Percentiles rank a stretch among this genome's conserved stretches.
phyloP scores from a whole-genome alignment of 176 grass and related monocot species.

The Raddia distichophylla region DNA sequence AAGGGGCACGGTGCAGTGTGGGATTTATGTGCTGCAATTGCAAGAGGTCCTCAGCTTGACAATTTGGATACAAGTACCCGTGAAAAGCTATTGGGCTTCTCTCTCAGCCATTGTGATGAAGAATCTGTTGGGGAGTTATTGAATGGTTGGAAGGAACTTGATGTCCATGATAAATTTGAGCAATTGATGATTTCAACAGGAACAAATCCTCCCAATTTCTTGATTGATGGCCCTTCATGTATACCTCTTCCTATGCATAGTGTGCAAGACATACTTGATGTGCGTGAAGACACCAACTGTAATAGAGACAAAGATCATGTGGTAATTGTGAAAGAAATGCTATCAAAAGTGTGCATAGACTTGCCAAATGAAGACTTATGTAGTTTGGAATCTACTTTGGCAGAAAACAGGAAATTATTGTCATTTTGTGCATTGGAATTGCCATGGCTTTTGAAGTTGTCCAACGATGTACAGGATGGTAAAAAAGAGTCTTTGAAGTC shows the following conservation, averaged over 20 bases:
- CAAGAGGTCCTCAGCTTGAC: conserved; percentile 75
- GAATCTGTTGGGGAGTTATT: conserved; percentile 86
- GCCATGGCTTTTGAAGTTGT: conserved; percentile 86
- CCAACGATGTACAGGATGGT: conserved; percentile 48
- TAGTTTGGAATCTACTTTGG: conserved; percentile 54
- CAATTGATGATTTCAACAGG: conserved; percentile 63
- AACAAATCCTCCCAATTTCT: conserved; percentile 64
- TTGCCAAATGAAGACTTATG: conserved; percentile 55
- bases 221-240: conserved; percentile 51
- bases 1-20: conserved; percentile 76
- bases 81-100: conserved; percentile 78
- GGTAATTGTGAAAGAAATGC: conserved; percentile 57
- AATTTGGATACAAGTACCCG: conserved; percentile 78
- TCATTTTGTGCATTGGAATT: conserved; percentile 72
- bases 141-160: conserved; percentile 93
- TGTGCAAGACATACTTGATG: conserved; percentile 66
- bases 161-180: conserved; percentile 72
- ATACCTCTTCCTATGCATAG: conserved; percentile 51
- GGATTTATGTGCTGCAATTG: conserved; percentile 94
- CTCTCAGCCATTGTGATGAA: conserved; percentile 80
- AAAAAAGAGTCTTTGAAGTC: conserved; percentile 41
- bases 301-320: conserved; percentile 49
- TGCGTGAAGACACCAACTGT: conserved; percentile 49
- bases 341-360: conserved; percentile 68
- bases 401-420: conserved; percentile 71